Base-by-base conservation (phyloP, 164 flowering plant genomes). In the Cinnamomum micranthum region DNA sequence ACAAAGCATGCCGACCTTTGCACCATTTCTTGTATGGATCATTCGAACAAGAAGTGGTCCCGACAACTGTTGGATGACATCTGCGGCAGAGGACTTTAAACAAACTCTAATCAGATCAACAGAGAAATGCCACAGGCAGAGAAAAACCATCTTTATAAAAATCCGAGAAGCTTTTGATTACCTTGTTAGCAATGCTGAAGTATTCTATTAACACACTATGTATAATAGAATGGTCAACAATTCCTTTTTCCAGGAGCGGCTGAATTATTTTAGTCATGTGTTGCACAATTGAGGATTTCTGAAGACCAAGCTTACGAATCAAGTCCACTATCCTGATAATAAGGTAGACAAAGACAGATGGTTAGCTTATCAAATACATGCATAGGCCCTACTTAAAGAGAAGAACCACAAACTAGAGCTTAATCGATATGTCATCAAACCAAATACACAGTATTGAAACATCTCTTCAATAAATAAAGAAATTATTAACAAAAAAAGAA, bases 201-300 rank as follows among this genome's bases (percentile, higher is more conserved):
- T 87, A 95, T 79, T 95, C 99, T 72, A 90, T 65, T 17, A 95
- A 65, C 70, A 84, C 81, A 79, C 81, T 84, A 83, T 95, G 99
- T 73, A 91, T 83, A 72, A 95, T 95, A 73, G 97, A 90, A 80
- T 95, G 99, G 76, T 95, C 98, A 20, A 93, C 88, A 65, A 95
- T 92, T 65, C 97, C 99, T 80, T 95, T 95, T 85, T 92, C 98
- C 74, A 93, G 74, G 77, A 95, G 84, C 69, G 99, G 97, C 76
- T 90, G 95, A 75, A 95, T 83, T 23, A 89, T 86, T 58, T 89
- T 79, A 75, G 76, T 69, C 99, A 94, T 92, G 83, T 91, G 94
- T 19, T 90, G 85, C 66, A 79, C 25, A 5, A 95, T 97, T 20
- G 99, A 88, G 70, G 82, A 71, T 78, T 86, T 91, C 63, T 87